Evolutionary conservation across 2,329 filamentous ascomycete genomes (phyloP).

Genomic region (Atkinsonella texensis): DNA sequence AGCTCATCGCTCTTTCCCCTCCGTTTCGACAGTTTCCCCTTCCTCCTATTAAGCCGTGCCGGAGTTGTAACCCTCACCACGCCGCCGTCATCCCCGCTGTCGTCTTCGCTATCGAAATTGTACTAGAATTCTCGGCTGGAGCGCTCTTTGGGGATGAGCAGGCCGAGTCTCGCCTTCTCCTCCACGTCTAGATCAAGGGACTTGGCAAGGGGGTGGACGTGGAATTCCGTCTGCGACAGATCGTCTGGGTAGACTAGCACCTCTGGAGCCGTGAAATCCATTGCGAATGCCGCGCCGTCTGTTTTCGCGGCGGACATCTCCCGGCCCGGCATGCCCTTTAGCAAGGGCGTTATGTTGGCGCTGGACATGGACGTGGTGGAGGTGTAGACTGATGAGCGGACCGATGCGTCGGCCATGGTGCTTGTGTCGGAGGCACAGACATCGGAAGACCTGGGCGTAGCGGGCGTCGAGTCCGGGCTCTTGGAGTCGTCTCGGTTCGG

Average conservation of each 20-base stretch:
- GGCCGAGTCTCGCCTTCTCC: constrained; percentile 20
- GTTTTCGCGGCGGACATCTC: constrained; percentile 26
- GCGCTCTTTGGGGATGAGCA: constrained; percentile 22
- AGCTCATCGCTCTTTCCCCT: constrained; percentile 9
- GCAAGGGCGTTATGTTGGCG: constrained; percentile 28
- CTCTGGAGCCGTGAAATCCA: constrained; percentile 17
- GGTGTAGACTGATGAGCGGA: constrained; percentile 4
- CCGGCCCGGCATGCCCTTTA: constrained; percentile 26
- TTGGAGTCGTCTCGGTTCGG: constrained; percentile 7
- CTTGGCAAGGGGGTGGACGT: constrained; percentile 24
- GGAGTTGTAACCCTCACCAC: no score
- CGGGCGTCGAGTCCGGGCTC: constrained; percentile 3
- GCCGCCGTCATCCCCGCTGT: constrained; percentile 11
- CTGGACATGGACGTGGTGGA: constrained; percentile 4
- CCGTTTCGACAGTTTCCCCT: constrained; percentile 1
- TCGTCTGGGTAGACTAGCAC: constrained; percentile 23
- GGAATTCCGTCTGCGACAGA: constrained; percentile 21
- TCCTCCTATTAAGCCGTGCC: neutral
- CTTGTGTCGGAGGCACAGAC: neutral
- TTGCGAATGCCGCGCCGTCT: constrained; percentile 22
- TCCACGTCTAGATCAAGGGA: constrained; percentile 16
- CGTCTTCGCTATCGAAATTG: constrained; percentile 23
- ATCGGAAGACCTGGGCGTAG: neutral
- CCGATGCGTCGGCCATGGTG: constrained; percentile 2
- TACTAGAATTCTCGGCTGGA: constrained; percentile 25